Conservation (phyloP, 306 rosid species). For the Canavalia gladiata region DNA sequence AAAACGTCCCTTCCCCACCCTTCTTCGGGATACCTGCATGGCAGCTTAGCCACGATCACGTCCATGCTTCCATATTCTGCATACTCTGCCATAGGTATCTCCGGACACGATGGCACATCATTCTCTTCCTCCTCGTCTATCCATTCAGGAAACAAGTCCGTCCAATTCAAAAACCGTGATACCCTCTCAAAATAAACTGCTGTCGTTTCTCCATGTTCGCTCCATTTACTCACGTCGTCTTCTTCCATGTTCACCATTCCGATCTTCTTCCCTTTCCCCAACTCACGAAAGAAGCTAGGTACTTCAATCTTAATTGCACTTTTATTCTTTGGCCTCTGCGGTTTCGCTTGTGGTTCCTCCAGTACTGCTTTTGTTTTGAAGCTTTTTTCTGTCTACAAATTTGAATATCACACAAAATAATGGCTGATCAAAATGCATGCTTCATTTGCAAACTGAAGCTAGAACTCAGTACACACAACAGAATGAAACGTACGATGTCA, state of each 20-base stretch:
- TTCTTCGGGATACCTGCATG: slow-evolving; percentile 66
- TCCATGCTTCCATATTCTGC: slow-evolving; percentile 58
- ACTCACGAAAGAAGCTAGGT: slow-evolving; percentile 61
- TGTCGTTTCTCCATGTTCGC: slow-evolving; percentile 39
- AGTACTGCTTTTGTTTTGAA: slow-evolving; percentile 65
- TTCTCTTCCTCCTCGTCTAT: slow-evolving; percentile 87
- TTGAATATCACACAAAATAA: neutral
- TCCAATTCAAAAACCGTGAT: slow-evolving; percentile 73
- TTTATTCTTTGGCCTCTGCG: slow-evolving; percentile 28
- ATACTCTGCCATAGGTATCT: slow-evolving; percentile 76
- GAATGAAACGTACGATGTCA: neutral
- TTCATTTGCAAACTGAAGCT: neutral
- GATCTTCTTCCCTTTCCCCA: slow-evolving; percentile 64
- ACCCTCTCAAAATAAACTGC: slow-evolving; percentile 60
- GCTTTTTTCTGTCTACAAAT: slow-evolving; percentile 51
- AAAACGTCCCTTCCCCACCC: slow-evolving; percentile 77
- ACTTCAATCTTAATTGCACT: slow-evolving; percentile 54
- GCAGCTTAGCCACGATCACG: slow-evolving; percentile 72
- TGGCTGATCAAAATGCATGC: neutral
- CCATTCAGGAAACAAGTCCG: slow-evolving; percentile 85
- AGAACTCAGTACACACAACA: neutral
- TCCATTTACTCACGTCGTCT: slow-evolving; percentile 62
- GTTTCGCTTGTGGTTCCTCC: slow-evolving; percentile 51
- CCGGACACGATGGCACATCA: slow-evolving; percentile 77
- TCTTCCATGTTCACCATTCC: slow-evolving; percentile 81